phyloP scores from a whole-genome alignment of 495 filamentous ascomycete genomes.

The Aspergillus bridgeri region DNA sequence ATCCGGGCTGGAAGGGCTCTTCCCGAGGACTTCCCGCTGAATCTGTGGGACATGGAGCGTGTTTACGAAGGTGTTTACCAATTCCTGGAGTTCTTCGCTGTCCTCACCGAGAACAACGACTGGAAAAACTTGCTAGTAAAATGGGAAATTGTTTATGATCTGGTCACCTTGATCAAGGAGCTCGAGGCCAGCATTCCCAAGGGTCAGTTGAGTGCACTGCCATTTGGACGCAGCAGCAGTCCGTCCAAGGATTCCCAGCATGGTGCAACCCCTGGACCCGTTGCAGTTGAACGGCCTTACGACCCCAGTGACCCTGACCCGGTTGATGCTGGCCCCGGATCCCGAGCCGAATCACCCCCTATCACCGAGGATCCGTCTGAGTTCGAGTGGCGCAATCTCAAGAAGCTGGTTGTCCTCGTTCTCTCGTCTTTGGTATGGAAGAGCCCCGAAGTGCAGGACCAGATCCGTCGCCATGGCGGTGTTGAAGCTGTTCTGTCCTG shows the following conservation, averaged over 20 bases:
- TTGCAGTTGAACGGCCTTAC: constrained; percentile 55
- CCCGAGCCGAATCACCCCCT: constrained; percentile 56
- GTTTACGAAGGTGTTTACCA: constrained; percentile 87
- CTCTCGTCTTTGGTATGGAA: constrained; percentile 81
- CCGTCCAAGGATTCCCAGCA: constrained; percentile 30
- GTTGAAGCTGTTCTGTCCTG: constrained; percentile 83
- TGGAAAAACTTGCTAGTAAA: constrained; percentile 72
- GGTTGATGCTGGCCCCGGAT: constrained; percentile 36
- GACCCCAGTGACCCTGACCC: constrained; percentile 50
- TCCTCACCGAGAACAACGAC: constrained; percentile 72
- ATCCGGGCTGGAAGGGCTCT: constrained; percentile 64
- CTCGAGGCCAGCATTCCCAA: constrained; percentile 82
- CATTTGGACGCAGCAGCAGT: constrained; percentile 31
- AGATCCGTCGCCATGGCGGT: constrained; percentile 76
- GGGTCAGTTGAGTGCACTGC: constrained; percentile 51
- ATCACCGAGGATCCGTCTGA: constrained; percentile 77
- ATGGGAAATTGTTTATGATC: constrained; percentile 83
- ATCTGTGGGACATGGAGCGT: constrained; percentile 95
- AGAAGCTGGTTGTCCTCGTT: constrained; percentile 85
- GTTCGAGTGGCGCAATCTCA: constrained; percentile 91
- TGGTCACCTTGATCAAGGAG: constrained; percentile 79
- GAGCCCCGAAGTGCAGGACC: constrained; percentile 73
- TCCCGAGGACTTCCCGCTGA: constrained; percentile 84
- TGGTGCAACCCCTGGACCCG: constrained; percentile 35
- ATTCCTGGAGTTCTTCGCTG: constrained; percentile 91